Base-by-base conservation (phyloP, 2,329 filamentous ascomycete species). In the Emericellopsis atlantica region DNA sequence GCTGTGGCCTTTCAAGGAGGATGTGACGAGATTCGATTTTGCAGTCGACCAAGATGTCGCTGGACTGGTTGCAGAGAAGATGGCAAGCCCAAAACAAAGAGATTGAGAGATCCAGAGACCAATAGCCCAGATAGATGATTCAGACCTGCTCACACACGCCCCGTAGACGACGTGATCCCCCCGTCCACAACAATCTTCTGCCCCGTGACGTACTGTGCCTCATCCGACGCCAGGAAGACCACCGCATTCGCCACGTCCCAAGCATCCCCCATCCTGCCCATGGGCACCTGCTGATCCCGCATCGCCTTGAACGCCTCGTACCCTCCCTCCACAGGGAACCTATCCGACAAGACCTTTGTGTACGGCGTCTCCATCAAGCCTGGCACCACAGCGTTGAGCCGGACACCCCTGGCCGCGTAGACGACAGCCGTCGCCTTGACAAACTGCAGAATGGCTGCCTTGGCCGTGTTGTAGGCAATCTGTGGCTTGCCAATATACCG, bases 121-220 rank as follows among this genome's bases (percentile, higher is more conserved):
- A 21, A 21, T 21, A 21, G 3, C 3, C 18, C 18, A 21, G 18
- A 5, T 5, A 21, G 3, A 21, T 21, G 4, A 21, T 21, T 4
- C 5, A 21, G 18, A 21, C 18, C 4, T 21, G 5, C 18, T 21
- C 18, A 21, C 18, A 21, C 18, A 21, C 18, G 32, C 11, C 61
- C 62, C 3, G 62, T 66, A 7, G 60, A 65, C 18, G 50, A 53
- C 2, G 60, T 64, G 24, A 66, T 60, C 0, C 65, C 67, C 0
- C 66, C 67, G 51, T 70, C 67, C 4, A 70, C 61, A 10, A 73
- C 60, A 47, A 74, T 55, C 50, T 67, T 65, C 49, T 70, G 65
- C 1, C 76, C 76, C 1, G 74, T 81, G 4, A 81, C 69, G 51
- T 81, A 81, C 31, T 59, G 64, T 3, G 75, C 71, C 76, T 66